Conservation (phyloP, 2,329 filamentous ascomycete species). For the Xylariales sp. region DNA sequence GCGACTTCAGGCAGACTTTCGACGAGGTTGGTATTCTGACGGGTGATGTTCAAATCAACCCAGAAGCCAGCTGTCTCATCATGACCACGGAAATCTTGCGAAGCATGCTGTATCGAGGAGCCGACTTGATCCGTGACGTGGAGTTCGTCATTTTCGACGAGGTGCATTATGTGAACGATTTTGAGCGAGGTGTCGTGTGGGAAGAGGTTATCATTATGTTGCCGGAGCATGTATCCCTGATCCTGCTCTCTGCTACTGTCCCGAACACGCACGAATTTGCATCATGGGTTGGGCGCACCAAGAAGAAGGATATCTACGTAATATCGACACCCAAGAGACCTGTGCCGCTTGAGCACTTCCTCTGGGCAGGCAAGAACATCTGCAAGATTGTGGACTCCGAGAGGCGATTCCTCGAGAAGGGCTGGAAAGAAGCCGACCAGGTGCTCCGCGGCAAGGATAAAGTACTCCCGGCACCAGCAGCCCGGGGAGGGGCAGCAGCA, state of each 20-base stretch:
- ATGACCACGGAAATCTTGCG: slow-evolving; percentile 99
- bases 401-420: slow-evolving; percentile 85
- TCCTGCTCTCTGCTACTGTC: slow-evolving; percentile 91
- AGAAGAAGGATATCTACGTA: slow-evolving; percentile 98
- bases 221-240: slow-evolving; percentile 92
- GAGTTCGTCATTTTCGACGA: slow-evolving; percentile 99
- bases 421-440: slow-evolving; percentile 91
- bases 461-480: slow-evolving; percentile 32
- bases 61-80: slow-evolving; percentile 95
- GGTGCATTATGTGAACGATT: slow-evolving; percentile 97
- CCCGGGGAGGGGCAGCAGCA: slow-evolving; percentile 47
- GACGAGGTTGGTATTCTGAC: slow-evolving; percentile 96
- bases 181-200: slow-evolving; percentile 95
- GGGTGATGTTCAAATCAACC: slow-evolving; percentile 95
- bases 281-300: slow-evolving; percentile 95
- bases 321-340: slow-evolving; percentile 96
- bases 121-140: slow-evolving; percentile 92
- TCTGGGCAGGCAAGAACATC: slow-evolving; percentile 92
- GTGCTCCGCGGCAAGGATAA: slow-evolving; percentile 78
- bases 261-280: slow-evolving; percentile 98
- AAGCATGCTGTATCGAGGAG: slow-evolving; percentile 96
- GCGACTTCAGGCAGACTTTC: slow-evolving; percentile 86
- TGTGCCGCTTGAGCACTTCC: slow-evolving; percentile 89
- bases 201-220: slow-evolving; percentile 99
- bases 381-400: slow-evolving; percentile 92